These are phyloP conservation scores for Zancudomyces culisetae DNA, from an alignment of 371 early-diverging fungal genomes.

Conservation along the genomic window DNA sequence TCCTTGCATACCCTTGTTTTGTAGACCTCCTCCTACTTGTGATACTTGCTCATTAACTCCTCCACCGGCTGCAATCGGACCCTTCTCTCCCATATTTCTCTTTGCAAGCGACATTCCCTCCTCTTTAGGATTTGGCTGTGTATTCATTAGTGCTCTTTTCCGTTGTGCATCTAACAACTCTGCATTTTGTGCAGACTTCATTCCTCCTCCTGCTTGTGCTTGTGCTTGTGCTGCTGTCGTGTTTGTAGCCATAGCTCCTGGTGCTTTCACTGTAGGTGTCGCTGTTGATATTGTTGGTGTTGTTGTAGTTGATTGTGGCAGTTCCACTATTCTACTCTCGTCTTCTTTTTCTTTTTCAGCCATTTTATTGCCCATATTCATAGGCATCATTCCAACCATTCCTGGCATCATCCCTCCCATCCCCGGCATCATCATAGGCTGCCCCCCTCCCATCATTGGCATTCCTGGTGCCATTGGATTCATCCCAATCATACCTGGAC, in stretches of 20 bases:
- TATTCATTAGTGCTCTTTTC: background rate
- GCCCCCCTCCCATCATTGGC: constrained; percentile 2
- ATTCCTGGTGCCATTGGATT: background rate
- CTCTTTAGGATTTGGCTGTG: background rate
- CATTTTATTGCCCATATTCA: too few relatives aligned
- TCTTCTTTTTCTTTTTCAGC: too few relatives aligned
- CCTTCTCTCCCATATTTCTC: background rate
- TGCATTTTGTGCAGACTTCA: background rate
- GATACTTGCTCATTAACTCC: too few relatives aligned
- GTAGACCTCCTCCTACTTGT: too few relatives aligned
- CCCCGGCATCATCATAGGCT: background rate
- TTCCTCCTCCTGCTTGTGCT: background rate
- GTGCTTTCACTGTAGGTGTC: too few relatives aligned
- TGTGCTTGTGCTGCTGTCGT: background rate
- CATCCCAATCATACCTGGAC: background rate
- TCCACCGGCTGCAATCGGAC: too few relatives aligned
- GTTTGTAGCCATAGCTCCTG: background rate
- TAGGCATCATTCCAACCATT: background rate
- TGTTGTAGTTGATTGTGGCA: too few relatives aligned
- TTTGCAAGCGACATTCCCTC: too few relatives aligned
- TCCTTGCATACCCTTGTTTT: too few relatives aligned
- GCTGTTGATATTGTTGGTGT: too few relatives aligned
- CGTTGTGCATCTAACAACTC: too few relatives aligned
- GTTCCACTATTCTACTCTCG: too few relatives aligned
- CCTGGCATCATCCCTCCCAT: background rate